phyloP scores from a whole-genome alignment of 768 basidiomycete genomes.

The Lentinula detonsa region DNA sequence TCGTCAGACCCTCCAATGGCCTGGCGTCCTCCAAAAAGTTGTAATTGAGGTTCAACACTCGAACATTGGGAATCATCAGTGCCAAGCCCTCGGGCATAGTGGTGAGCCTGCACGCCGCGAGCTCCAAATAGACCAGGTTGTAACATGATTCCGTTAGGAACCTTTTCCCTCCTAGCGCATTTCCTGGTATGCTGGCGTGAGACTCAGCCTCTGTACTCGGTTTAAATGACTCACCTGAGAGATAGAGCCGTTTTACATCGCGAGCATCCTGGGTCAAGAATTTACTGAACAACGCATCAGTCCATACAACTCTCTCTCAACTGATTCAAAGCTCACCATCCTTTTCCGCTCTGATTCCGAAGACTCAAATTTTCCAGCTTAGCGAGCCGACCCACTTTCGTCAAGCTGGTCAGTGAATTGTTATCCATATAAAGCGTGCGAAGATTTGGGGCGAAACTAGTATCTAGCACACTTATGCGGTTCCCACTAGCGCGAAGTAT shows the following conservation, averaged over 20 bases:
- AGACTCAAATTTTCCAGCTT: constrained; percentile 88
- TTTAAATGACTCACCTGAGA: constrained; percentile 67
- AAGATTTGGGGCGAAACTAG: constrained; percentile 58
- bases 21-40: constrained; percentile 82
- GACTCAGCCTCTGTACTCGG: constrained; percentile 2
- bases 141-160: constrained; percentile 76
- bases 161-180: constrained; percentile 48
- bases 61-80: constrained; percentile 71
- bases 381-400: constrained; percentile 47
- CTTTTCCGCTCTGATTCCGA: constrained; percentile 78
- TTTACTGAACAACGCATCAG: constrained; percentile 22
- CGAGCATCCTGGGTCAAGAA: constrained; percentile 67
- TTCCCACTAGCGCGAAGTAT: constrained; percentile 85
- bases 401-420: constrained; percentile 53
- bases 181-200: constrained; percentile 44
- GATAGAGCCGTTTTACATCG: constrained; percentile 90
- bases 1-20: constrained; percentile 60
- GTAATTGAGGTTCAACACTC: constrained; percentile 93
- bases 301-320: constrained; percentile 9
- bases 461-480: constrained; percentile 60
- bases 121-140: constrained; percentile 88
- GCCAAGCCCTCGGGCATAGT: constrained; percentile 65
- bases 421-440: constrained; percentile 92
- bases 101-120: constrained; percentile 79
- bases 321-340: constrained; percentile 49